Evolutionary conservation across 1,284 basidiomycete species (phyloP), one percentile per base, ranked within the genome.

Genomic region (Cutaneotrichosporon cutaneum): DNA sequence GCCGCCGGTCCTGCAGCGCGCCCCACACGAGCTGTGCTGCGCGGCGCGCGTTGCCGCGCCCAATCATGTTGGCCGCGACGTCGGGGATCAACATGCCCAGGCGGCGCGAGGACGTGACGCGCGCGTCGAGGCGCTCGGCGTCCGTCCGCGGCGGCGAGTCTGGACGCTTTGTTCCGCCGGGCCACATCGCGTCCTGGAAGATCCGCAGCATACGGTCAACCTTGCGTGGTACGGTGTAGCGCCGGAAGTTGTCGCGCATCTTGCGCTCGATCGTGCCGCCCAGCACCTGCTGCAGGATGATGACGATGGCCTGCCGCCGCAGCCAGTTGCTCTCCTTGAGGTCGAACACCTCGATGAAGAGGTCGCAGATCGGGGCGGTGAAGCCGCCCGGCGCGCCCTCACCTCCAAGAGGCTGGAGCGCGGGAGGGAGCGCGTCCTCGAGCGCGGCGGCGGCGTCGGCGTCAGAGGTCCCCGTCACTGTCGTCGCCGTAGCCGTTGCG

Each of bases 251-350:
- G 63, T 95, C 93, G 24, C 91, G 87, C 55, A 95, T 75, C 83
- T 69, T 60, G 93, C 92, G 83, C 78, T 99, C 95, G 67, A 98
- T 93, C 0, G 95, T 98, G 11, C 90, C 90, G 7, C 94, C 95
- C 4, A 99, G 83, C 4, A 97, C 87, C 74, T 98, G 94, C 77
- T 98, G 95, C 53, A 98, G 81, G 63, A 98, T 92, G 60, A 98
- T 92, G 14, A 97, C 90, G 68, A 97, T 92, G 1, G 95, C 94
- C 77, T 97, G 94, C n/a, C 92, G 84, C 56, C 94, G 83, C 33
- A 98, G 82, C 95, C 95, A 99, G 72, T 94, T 91, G 77, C 91
- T 90, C 82, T 92, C 92, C 78, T 96, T 89, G 26, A 98, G 85
- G 77, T 97, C 93, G 68, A 98, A 98, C 9, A 97, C 83, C 24